Evolutionary conservation across 345 rosid species (phyloP), one percentile per base, ranked within the genome.

Genomic region (Passiflora organensis): DNA sequence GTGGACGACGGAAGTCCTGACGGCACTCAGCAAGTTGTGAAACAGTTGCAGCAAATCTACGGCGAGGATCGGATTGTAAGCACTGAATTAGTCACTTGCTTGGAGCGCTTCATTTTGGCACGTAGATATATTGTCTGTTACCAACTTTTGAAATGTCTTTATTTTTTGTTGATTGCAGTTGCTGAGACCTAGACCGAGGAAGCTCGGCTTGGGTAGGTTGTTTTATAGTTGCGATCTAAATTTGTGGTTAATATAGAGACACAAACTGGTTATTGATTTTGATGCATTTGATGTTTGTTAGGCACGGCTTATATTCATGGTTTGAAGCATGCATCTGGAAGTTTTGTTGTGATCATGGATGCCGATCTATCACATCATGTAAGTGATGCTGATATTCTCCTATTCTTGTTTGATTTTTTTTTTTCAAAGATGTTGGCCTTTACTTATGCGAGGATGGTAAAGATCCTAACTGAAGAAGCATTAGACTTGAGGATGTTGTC

Each of bases 331-430:
- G 97, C 88, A 6, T 73, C 96, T 1, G 99, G 99, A 16, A 85
- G 83, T 66, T 89, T 89, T 61, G 82, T 93, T 25, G 91, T 93
- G 16, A 89, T 93, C 59, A 89, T 93, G 97, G 99, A 85, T 78
- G 99, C 99, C 65, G 99, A 89, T 83, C 78, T 93, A 41, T 93
- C 99, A 28, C 99, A 93, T 77, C 99, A 93, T 79, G 99, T 86
- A 79, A 84, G 94, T 61, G n/a, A n/a, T n/a, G n/a, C n/a, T n/a
- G n/a, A n/a, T n/a, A n/a, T n/a, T n/a, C n/a, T n/a, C n/a, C n/a
- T n/a, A n/a, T n/a, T n/a, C n/a, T n/a, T n/a, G n/a, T n/a, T n/a
- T n/a, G n/a, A n/a, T n/a, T n/a, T n/a, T n/a, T n/a, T n/a, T n/a
- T n/a, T n/a, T n/a, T n/a, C n/a, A n/a, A n/a, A n/a, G n/a, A n/a